Evolutionary conservation across 1,139 yeast genomes (phyloP), one percentile per base, ranked within the genome.

Genomic region (Candida labiduridarum): DNA sequence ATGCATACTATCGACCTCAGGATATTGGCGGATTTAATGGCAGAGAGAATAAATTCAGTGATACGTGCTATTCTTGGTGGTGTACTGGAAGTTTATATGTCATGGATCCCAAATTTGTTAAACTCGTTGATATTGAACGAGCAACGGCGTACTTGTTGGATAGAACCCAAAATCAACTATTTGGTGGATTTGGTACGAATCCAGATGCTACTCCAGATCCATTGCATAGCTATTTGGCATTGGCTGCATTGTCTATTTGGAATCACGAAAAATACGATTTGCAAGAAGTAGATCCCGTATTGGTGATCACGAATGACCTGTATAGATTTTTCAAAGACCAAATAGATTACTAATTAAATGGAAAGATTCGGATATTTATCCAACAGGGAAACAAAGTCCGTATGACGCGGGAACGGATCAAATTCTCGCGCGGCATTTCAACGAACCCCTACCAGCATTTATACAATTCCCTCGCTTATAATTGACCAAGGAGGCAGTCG

Each of bases 21-120:
- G 86, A 80, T 56, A 62, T 60, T 31, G 97, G 97, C 1, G 96
- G 96, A 0, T 87, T 90, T 64, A 90, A 91, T 65, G 99, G 99
- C 0, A 74, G 99, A 46, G 83, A 82, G 25, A 90, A 91, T 64
- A 94, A 94, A 64, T 80, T 78, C 47, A 87, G 88, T 3, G 99
- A 94, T 65, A 88, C 97, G 0, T 94, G 99, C 69, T 94, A 94
- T 66, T 82, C 89, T 8, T 94, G 92, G 79, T 94, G 99, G 99
- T 81, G 84, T 45, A 66, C 84, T 9, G 95, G 83, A 1, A 74
- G 90, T 9, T 69, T 91, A 52, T 63, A 64, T 1, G 55, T 86
- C 44, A 65, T 85, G 33, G 63, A 60, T 15, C 46, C 49, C 1
- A 53, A 52, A 3, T 59, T 57, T 34, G 58, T 62, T 49, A 53